Conservation (phyloP, 192 early-diverging fungal species). For the Umbelopsis vinacea region DNA sequence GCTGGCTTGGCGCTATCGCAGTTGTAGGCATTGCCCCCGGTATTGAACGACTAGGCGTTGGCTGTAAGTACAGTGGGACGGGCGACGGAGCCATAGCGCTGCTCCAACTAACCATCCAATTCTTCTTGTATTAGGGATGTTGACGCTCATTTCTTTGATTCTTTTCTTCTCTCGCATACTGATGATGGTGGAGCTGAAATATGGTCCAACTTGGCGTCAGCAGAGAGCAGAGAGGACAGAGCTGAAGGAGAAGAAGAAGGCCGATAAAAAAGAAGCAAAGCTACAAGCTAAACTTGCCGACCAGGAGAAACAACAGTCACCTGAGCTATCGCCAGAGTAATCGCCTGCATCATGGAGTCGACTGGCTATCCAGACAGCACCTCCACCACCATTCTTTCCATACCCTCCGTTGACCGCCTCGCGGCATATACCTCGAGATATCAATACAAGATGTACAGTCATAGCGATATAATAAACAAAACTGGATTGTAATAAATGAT, state of each 20-base stretch:
- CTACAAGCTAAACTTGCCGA: not conserved
- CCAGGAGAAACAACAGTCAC: not conserved
- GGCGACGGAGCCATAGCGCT: not conserved
- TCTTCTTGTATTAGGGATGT: constrained; percentile 12
- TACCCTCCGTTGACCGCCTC: no score
- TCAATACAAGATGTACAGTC: not conserved
- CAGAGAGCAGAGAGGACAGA: constrained; percentile 15
- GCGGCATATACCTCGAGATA: not conserved
- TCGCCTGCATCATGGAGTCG: no score
- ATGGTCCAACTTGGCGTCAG: constrained; percentile 28
- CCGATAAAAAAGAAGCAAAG: not conserved
- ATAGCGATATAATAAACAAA: not conserved
- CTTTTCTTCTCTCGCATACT: constrained; percentile 23
- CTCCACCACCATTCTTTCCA: no score
- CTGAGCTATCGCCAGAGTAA: not conserved
- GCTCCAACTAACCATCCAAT: no score
- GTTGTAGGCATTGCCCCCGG: constrained; percentile 32
- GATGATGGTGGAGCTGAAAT: constrained; percentile 27
- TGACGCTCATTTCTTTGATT: constrained; percentile 28
- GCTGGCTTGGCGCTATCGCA: constrained; percentile 35
- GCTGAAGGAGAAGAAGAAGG: constrained; percentile 1
- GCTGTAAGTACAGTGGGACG: constrained; percentile 9
- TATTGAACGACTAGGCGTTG: constrained; percentile 31
- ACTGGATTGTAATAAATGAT: no score
- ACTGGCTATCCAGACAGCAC: no score